Evolutionary conservation across 352 stramenopile species (phyloP), one percentile per base, ranked within the genome.

Genomic region (Pythium scleroteichum): DNA sequence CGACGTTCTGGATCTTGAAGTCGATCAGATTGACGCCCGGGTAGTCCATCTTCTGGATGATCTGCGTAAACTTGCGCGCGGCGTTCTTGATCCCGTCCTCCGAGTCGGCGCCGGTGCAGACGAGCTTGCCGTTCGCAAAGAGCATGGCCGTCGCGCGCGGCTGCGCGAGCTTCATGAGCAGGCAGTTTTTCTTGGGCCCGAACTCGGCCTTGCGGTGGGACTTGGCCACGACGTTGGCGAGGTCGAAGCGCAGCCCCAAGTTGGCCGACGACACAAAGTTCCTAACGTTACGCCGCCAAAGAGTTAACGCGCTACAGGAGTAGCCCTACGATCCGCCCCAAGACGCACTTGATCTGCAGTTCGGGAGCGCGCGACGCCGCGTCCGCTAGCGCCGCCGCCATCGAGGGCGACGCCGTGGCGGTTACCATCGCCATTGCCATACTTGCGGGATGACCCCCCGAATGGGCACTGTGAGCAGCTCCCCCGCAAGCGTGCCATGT

Each of bases 1-100:
- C 82, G 48, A 94, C 78, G 52, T 94, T 94, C 62, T 92, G 81
- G 61, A 94, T 89, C 68, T 92, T 92, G 29, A 94, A 94, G 59
- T 94, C 82, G 58, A 92, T 94, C 54, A 94, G 78, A 59, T 90
- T 90, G 24, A 94, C 83, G 54, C 82, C 79, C 22, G 83, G 83
- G 60, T 89, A 86, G 61, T 92, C 83, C 74, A 92, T 88, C 62
- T 91, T 90, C 70, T 94, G 82, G 54, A 94, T 91, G 61, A 94
- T 71, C 53, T 92, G 83, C 20, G 85, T 92, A 51, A 91, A 91
- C 48, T 85, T 81, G 45, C 85, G 85, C 45, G 85, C 85, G 27
- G 76, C 82, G 23, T 68, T 76, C 58, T 92, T 92, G 63, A 94
- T 87, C 29, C 62, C 68, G 26, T 92, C 85, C 53, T 94, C 85